A percentile compares a stretch with the other conserved stretches of the same genome.
These are phyloP conservation scores for Parascedosporium putredinis DNA, from an alignment of 2,329 filamentous ascomycete species.

Conservation along the genomic window DNA sequence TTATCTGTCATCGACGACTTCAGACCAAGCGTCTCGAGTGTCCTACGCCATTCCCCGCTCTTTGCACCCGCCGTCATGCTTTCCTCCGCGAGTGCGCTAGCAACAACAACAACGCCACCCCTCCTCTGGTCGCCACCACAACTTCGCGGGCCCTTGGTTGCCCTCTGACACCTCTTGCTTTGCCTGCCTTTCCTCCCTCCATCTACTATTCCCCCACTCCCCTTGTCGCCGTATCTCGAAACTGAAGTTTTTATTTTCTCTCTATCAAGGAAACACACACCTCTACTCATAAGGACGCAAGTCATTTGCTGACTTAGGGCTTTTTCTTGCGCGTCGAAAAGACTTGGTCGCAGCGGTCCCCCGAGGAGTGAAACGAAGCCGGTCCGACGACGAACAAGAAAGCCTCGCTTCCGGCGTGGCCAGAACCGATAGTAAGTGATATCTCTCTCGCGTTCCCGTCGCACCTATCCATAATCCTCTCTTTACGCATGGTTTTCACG, in stretches of 20 bases:
- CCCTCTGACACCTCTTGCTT: not conserved
- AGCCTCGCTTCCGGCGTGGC: conserved; percentile 22
- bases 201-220: not conserved
- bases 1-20: no score
- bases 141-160: not conserved
- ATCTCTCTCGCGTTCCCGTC: conserved; percentile 21
- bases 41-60: not conserved
- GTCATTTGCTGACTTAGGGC: conserved; percentile 3
- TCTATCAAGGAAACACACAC: not conserved
- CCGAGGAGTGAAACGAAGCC: conserved; percentile 69
- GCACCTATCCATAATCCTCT: conserved; percentile 10
- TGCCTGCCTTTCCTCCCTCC: conserved; percentile 2
- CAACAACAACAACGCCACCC: not conserved
- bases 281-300: not conserved
- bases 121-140: not conserved
- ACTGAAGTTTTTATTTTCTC: conserved; percentile 9
- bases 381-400: conserved; percentile 41
- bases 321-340: conserved; percentile 15
- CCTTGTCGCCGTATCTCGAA: not conserved
- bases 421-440: conserved; percentile 65
- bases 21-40: no score
- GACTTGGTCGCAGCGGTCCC: conserved; percentile 42
- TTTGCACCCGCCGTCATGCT: not conserved
- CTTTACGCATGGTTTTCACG: not conserved
- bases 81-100: not conserved